Evolutionary conservation across 2,329 filamentous ascomycete species (phyloP), one percentile per base, ranked within the genome.

Genomic region (Cercospora sp.): DNA sequence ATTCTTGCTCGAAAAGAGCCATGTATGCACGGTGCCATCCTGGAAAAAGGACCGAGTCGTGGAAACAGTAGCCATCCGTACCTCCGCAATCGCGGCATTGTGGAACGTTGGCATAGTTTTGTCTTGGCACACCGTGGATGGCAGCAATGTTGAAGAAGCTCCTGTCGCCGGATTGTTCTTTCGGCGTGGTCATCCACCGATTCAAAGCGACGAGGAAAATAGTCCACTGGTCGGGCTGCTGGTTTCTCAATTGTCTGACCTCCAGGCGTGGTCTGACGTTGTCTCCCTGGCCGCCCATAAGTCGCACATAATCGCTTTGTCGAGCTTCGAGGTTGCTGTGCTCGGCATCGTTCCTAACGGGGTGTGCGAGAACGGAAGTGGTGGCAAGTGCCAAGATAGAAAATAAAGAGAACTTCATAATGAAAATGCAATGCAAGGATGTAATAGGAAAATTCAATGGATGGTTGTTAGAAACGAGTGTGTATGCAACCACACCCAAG

Each of bases 21-120:
- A 76, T 58, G 55, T 75, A 76, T 28, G 69, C 68, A 30, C 74
- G 73, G 57, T 76, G 74, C 74, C 74, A 76, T 33, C 68, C 64
- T 3, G 74, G 74, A 64, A 76, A 76, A 28, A 72, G 70, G 28
- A 74, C 61, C 13, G 72, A 74, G 53, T 73, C 68, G 70, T 76
- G 74, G 10, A 69, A 57, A 62, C 74, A 75, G 66, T 76, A 76
- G 20, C 74, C 74, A 45, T 73, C 72, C 26, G 72, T 57, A 3
- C 68, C 71, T 33, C 45, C 42, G 60, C 73, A 74, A 12, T 26
- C 53, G 53, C 48, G 26, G 60, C 73, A 74, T 48, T 71, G 70
- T n/a, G 42, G 62, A 7, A 74, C 73, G 20, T 64, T 53, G 33
- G 74, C 69, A 64, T 71, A 76, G 57, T 72, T 65, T 13, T 69